phyloP scores from a whole-genome alignment of 768 basidiomycete species.

The Phlebiopsis gigantea region DNA sequence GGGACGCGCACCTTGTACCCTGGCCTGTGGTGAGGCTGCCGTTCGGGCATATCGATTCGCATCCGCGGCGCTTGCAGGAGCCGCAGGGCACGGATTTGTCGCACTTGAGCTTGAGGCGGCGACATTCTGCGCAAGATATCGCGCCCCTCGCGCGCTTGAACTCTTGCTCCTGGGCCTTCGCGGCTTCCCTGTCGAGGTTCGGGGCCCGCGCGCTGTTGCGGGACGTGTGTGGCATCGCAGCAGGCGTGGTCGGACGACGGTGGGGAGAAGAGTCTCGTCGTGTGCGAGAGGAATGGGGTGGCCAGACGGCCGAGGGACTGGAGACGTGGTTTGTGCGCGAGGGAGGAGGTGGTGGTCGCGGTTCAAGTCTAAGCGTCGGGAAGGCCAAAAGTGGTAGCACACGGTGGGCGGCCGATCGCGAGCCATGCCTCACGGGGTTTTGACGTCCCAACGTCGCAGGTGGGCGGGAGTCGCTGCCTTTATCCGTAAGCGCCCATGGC shows the following conservation, averaged over 20 bases:
- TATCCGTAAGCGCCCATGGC: not conserved
- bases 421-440: not conserved
- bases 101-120: constrained; percentile 37
- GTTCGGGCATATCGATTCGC: constrained; percentile 74
- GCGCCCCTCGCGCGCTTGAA: constrained; percentile 68
- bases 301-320: not conserved
- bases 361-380: not conserved
- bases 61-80: constrained; percentile 65
- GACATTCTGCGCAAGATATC: constrained; percentile 77
- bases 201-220: constrained; percentile 14
- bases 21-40: constrained; percentile 74
- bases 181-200: constrained; percentile 20
- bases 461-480: not conserved
- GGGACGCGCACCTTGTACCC: constrained; percentile 54
- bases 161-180: constrained; percentile 47
- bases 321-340: not conserved
- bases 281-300: not conserved
- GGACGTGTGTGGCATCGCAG: constrained; percentile 21
- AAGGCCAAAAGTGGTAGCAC: not conserved
- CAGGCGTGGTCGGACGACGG: not conserved
- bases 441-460: constrained; percentile 1
- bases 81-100: constrained; percentile 60
- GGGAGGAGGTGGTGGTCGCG: constrained; percentile 1
- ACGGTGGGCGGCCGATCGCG: constrained; percentile 6
- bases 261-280: not conserved